These are phyloP conservation scores for Cytospora leucostoma DNA, from an alignment of 2,329 filamentous ascomycete species.

Conservation along the genomic window DNA sequence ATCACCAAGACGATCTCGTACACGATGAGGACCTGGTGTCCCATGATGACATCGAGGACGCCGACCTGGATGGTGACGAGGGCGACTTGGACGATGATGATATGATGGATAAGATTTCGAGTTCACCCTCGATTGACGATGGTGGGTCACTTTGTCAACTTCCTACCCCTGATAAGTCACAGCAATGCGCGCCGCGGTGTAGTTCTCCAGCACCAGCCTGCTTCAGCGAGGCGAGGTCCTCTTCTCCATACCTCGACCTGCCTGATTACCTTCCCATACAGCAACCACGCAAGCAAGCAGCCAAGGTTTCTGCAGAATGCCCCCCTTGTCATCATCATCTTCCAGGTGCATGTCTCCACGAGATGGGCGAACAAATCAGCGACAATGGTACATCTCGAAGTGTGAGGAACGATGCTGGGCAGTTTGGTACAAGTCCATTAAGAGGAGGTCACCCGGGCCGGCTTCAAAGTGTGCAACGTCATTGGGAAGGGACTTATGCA, in stretches of 20 bases:
- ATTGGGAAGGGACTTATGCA: constrained; percentile 6
- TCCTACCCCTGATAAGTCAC: constrained; percentile 45
- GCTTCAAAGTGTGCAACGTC: background rate
- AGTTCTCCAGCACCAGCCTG: constrained; percentile 36
- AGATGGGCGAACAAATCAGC: constrained; percentile 36
- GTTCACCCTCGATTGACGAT: constrained; percentile 98
- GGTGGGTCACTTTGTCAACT: constrained; percentile 70
- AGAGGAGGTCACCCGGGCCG: background rate
- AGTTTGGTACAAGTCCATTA: background rate
- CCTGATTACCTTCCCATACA: constrained; percentile 39
- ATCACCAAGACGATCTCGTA: constrained; percentile 58
- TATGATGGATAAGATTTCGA: constrained; percentile 98
- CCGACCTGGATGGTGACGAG: constrained; percentile 67
- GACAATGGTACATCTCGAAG: constrained; percentile 22
- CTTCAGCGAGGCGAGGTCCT: constrained; percentile 41
- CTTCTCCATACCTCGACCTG: constrained; percentile 46
- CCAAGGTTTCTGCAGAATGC: constrained; percentile 31
- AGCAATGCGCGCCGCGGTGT: constrained; percentile 36
- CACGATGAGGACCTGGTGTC: constrained; percentile 60
- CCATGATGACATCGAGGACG: constrained; percentile 55
- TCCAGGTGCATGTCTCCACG: constrained; percentile 46
- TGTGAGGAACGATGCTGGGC: background rate
- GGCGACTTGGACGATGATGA: constrained; percentile 79
- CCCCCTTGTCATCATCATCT: constrained; percentile 48
- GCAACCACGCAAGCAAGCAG: constrained; percentile 37